Evolutionary conservation across 805 yeast species (phyloP).

Genomic region (Brettanomyces sp.): DNA sequence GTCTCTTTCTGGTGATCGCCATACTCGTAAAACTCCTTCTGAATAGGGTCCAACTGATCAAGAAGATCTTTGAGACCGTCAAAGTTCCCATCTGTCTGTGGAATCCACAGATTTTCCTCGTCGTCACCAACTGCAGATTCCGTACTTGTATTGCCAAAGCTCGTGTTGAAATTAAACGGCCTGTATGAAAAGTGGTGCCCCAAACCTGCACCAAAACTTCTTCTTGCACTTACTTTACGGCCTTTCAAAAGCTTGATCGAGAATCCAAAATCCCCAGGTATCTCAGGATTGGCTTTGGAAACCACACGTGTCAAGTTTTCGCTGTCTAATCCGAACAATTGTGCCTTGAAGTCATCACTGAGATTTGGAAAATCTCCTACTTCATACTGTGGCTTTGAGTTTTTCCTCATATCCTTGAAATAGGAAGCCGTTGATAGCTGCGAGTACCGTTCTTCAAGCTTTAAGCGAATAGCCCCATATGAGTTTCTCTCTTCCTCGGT

Average conservation of each 20-base stretch:
- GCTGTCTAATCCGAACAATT: slow-evolving; percentile 24
- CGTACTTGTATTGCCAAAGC: not conserved
- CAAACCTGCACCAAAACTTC: slow-evolving; percentile 1
- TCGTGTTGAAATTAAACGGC: not conserved
- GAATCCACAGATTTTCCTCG: slow-evolving; percentile 33
- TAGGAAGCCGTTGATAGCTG: slow-evolving; percentile 37
- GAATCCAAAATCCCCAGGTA: slow-evolving; percentile 41
- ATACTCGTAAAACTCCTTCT: slow-evolving; percentile 24
- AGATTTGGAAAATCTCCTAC: slow-evolving; percentile 20
- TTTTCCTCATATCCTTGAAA: slow-evolving; percentile 18
- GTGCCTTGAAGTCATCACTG: slow-evolving; percentile 9
- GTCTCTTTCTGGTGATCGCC: slow-evolving; percentile 1
- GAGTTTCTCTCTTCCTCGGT: slow-evolving; percentile 42
- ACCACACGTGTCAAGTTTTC: slow-evolving; percentile 37
- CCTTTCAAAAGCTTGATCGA: slow-evolving; percentile 31
- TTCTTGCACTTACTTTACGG: not conserved
- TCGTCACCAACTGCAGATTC: slow-evolving; percentile 13
- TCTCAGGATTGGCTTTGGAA: slow-evolving; percentile 43
- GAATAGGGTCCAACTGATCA: slow-evolving; percentile 21
- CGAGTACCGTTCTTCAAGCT: slow-evolving; percentile 41
- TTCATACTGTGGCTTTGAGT: slow-evolving; percentile 9
- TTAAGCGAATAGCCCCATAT: slow-evolving; percentile 47
- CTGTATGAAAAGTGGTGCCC: not conserved
- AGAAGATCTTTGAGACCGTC: slow-evolving; percentile 30
- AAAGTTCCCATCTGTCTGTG: slow-evolving; percentile 31